phyloP scores from a whole-genome alignment of 208 protist genomes.

The Trichomonas gallinae region DNA sequence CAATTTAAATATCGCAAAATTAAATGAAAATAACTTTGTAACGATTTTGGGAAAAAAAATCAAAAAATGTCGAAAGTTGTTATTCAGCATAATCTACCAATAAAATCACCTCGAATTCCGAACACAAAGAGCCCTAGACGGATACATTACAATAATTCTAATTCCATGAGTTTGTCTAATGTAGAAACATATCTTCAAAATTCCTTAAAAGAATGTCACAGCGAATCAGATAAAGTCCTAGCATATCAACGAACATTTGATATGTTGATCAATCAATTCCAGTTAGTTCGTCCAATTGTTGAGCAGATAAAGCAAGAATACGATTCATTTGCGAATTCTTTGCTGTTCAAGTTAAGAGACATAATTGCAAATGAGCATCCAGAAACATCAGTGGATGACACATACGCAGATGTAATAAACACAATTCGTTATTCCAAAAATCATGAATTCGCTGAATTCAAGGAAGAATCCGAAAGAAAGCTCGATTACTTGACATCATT shows the following conservation, averaged over 20 bases:
- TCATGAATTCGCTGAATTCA: background rate
- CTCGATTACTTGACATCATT: background rate
- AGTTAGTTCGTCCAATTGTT: background rate
- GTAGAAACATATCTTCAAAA: background rate
- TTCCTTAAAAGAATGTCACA: background rate
- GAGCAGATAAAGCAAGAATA: background rate
- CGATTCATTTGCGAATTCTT: background rate
- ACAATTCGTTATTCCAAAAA: background rate
- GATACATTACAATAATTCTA: background rate
- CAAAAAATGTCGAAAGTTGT: background rate
- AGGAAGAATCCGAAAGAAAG: background rate
- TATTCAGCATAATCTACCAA: background rate
- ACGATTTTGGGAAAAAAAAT: background rate
- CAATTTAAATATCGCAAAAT: no score
- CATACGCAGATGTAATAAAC: background rate
- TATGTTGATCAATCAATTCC: background rate
- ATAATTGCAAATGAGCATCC: background rate
- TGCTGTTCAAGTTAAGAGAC: background rate
- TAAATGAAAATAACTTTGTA: no score
- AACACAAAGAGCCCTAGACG: background rate
- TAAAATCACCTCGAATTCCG: background rate
- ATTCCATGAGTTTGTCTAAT: background rate
- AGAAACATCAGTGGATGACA: background rate
- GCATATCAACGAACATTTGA: background rate
- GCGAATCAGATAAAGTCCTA: background rate